These are phyloP conservation scores for Metschnikowia anglica DNA, from an alignment of 805 yeast species.

Conservation along the genomic window DNA sequence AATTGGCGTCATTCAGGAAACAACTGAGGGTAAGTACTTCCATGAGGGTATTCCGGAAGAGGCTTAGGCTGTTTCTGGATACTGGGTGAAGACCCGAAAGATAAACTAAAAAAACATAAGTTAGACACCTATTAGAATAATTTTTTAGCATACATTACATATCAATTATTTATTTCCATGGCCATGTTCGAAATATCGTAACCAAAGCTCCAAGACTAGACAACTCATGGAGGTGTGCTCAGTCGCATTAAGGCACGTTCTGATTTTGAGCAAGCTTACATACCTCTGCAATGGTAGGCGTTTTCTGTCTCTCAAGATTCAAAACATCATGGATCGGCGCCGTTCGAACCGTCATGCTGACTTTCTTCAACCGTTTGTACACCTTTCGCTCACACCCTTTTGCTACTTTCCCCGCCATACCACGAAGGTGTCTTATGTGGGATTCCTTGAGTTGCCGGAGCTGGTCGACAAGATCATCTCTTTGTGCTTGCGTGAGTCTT, in stretches of 20 bases:
- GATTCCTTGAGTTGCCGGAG: conserved; percentile 25
- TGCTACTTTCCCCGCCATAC: conserved; percentile 25
- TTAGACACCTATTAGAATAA: not conserved
- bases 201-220: too few relatives aligned
- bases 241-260: too few relatives aligned
- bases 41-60: conserved; percentile 91
- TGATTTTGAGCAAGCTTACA: conserved; percentile 5
- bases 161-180: not conserved
- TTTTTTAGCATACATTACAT: conserved; percentile 1
- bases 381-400: conserved; percentile 36
- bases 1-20: conserved; percentile 82
- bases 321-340: conserved; percentile 46
- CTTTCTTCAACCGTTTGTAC: conserved; percentile 43
- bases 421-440: conserved; percentile 26
- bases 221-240: too few relatives aligned
- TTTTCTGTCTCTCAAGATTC: conserved; percentile 43
- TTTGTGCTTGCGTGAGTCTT: conserved; percentile 29
- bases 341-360: conserved; percentile 50
- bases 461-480: conserved; percentile 33
- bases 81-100: too few relatives aligned
- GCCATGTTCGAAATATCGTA: not conserved
- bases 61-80: too few relatives aligned
- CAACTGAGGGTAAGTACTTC: conserved; percentile 88
- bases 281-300: conserved; percentile 26
- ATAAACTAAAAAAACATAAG: not conserved